phyloP scores from a whole-genome alignment of 2,329 filamentous ascomycete species.

The Aspergillus sclerotialis region DNA sequence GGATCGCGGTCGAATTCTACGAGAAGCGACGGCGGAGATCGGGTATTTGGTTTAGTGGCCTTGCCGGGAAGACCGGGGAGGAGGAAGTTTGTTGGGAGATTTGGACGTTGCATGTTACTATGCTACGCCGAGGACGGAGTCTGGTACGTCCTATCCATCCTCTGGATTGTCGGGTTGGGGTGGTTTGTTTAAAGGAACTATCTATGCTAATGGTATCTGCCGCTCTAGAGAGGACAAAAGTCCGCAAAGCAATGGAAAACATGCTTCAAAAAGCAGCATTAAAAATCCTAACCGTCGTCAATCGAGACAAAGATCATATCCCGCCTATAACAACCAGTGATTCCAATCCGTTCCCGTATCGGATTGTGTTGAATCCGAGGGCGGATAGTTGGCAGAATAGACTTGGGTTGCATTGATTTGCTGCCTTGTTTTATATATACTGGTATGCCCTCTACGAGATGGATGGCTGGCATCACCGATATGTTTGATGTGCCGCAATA shows the following conservation, averaged over 20 bases:
- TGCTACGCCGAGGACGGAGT: slow-evolving; percentile 20
- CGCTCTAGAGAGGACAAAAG: slow-evolving; percentile 68
- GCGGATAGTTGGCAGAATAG: slow-evolving; percentile 70
- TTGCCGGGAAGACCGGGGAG: slow-evolving; percentile 55
- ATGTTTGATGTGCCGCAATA: too few species aligned
- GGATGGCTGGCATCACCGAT: neutral
- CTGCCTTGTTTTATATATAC: neutral
- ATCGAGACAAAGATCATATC: slow-evolving; percentile 89
- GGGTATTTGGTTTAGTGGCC: slow-evolving; percentile 58
- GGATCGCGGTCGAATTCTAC: slow-evolving; percentile 85
- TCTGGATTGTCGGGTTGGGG: slow-evolving; percentile 1
- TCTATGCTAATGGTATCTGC: too few species aligned
- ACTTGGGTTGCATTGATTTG: slow-evolving; percentile 64
- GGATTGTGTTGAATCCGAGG: slow-evolving; percentile 82
- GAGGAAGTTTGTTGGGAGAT: slow-evolving; percentile 96
- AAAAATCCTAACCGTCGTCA: slow-evolving; percentile 83
- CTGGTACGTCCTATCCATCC: neutral
- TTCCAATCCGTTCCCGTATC: slow-evolving; percentile 89
- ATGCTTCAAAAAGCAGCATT: slow-evolving; percentile 79
- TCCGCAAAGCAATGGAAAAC: slow-evolving; percentile 83
- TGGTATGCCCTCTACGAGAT: neutral
- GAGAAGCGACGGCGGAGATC: slow-evolving; percentile 82
- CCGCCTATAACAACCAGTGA: slow-evolving; percentile 91
- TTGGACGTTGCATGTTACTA: slow-evolving; percentile 89
- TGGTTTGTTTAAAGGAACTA: slow-evolving; percentile 2